Evolutionary conservation across 2,329 filamentous ascomycete genomes (phyloP), one percentile per base, ranked within the genome.

Genomic region (Paraphaeosphaeria sporulosa): DNA sequence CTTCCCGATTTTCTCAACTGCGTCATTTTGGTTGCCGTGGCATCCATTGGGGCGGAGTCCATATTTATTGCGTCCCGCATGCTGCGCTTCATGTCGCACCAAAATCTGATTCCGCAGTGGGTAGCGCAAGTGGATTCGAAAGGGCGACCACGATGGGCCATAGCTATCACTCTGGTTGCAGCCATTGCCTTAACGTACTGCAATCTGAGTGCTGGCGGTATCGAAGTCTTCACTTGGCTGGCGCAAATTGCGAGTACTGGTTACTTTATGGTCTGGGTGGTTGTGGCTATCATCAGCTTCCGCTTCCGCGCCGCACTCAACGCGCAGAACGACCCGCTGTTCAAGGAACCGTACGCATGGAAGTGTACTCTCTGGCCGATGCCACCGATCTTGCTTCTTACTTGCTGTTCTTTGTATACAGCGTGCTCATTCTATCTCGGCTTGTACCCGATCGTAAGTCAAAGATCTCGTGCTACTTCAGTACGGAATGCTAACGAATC

Each of bases 251-350:
- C 75, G 8, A 75, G 70, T 30, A 65, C 76, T 1, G 68, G 67
- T 4, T 76, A 68, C 62, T 78, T 78, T 61, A 69, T 65, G 60
- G 71, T 71, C 53, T 79, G 76, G 74, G 64, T 76, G 30, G 71
- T 79, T 23, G 72, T 79, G 43, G 55, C 68, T 12, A 66, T 76
- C 57, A 76, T 71, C 7, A 71, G 66, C 4, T 73, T 65, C 42
- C 68, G 73, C 6, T 79, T 79, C 62, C 75, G 65, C 17, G 60
- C 64, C 9, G 72, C 71, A 7, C 60, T 74, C 23, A 60, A 64
- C 21, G 67, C 67, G 7, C 71, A 74, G 48, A 64, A 67, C 34
- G 70, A 73, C 53, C 55, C 62, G 2, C 59, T 77, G 1, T 74
- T 77, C 58, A 42, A 57, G 1, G 60, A 67, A 21, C 27, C 65